Evolutionary conservation across 163 green algal genomes (phyloP), one percentile per base, ranked within the genome.

Genomic region (Volvox carteri): DNA sequence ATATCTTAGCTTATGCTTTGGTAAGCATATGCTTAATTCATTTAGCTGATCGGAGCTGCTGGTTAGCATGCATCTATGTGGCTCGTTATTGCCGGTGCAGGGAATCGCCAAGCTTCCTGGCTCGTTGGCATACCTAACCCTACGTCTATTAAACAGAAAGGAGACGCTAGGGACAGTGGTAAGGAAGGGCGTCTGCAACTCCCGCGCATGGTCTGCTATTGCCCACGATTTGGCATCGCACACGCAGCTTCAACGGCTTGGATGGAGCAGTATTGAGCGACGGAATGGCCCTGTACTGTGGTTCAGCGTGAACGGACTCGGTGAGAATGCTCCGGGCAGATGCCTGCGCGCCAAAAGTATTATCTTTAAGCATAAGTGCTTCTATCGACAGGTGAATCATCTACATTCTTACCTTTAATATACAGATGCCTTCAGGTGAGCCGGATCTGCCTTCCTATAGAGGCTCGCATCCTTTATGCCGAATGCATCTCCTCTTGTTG

Each of bases 171-270:
- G 62, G 5, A 87, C 60, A 30, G 80, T 44, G 80, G 80, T 87
- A 67, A 65, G 80, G 8, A 30, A 48, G 65, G 46, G 73, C 11
- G 42, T 21, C 33, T 37, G 4, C 54, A 8, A 52, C 68, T 84
- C 75, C 75, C 75, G 75, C 50, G 46, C 75, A 65, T 16, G 73
- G 42, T 23, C 44, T 56, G 14, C 44, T 7, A 6, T 78, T 41
- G 44, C 14, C 52, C 25, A 23, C 56, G 58, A 75, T 42, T 23
- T 44, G 25, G 21, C 19, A 19, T 41, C 33, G 16, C 42, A 23
- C 35, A n/a, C 28, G 68, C 72, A 90, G 84, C 54, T 90, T 37
- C 72, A 90, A 90, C 72, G 84, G 25, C 72, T 90, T 42, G 84
- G 84, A 0, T 85, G 72, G 41, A 85, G 72, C 54, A 78, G 33